Conservation (phyloP, 108 stramenopile species). For the Fistulifera pelliculosa region DNA sequence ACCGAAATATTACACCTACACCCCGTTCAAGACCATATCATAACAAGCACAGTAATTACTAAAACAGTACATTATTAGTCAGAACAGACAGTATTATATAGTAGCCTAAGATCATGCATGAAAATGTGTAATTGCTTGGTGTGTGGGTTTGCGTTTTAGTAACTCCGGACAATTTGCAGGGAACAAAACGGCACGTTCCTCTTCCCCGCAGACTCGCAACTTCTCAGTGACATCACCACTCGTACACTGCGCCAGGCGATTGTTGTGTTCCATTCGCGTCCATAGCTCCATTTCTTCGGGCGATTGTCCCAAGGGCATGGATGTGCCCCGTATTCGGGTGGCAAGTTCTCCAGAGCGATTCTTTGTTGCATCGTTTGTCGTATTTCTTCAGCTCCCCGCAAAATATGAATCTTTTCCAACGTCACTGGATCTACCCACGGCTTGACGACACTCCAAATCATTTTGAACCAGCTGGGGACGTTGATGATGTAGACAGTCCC, state of each 20-base stretch:
- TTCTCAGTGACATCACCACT: too few relatives aligned
- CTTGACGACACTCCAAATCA: constrained; percentile 65
- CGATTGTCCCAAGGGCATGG: constrained; percentile 43
- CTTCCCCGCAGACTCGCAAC: too few relatives aligned
- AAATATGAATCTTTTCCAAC: constrained; percentile 43
- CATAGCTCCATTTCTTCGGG: constrained; percentile 43
- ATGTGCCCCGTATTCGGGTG: constrained; percentile 62
- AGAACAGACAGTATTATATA: too few relatives aligned
- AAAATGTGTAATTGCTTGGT: too few relatives aligned
- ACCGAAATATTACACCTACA: constrained; percentile 70
- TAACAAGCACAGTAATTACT: too few relatives aligned
- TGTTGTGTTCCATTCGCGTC: constrained; percentile 45
- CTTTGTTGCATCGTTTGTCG: constrained; percentile 29
- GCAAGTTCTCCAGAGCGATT: constrained; percentile 58
- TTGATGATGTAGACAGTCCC: constrained; percentile 20
- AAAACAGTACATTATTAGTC: too few relatives aligned
- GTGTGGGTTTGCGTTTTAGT: too few relatives aligned
- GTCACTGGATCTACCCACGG: constrained; percentile 54
- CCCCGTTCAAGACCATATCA: constrained; percentile 20
- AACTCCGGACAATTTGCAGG: too few relatives aligned
- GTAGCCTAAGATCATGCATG: too few relatives aligned
- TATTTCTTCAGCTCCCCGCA: constrained; percentile 36
- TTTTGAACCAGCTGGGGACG: constrained; percentile 32
- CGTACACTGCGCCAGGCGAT: neutral
- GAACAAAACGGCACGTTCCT: too few relatives aligned